Percentiles rank a stretch among this genome's conserved stretches.
These are phyloP conservation scores for Candida nemodendra DNA, from an alignment of 805 yeast genomes.

Conservation along the genomic window DNA sequence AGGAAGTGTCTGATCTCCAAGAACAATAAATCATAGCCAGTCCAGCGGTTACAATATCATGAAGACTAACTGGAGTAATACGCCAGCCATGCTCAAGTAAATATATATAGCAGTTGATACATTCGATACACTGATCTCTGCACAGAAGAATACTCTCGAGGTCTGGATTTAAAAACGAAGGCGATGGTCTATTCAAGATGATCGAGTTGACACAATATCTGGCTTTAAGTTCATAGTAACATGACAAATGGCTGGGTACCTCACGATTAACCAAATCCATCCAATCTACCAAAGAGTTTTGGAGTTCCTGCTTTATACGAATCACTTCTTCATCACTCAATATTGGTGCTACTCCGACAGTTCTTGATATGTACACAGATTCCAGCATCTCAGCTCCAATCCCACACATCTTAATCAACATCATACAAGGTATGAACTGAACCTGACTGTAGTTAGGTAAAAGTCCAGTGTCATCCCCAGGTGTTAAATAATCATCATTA, in stretches of 20 bases:
- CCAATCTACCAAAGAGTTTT: constrained; percentile 18
- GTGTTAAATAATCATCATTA: constrained; percentile 17
- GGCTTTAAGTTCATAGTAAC: constrained; percentile 21
- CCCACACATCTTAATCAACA: constrained; percentile 19
- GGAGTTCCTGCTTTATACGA: constrained; percentile 10
- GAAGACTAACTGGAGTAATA: constrained; percentile 18
- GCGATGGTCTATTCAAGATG: constrained; percentile 25
- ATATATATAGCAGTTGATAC: constrained; percentile 14
- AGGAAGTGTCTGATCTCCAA: constrained; percentile 22
- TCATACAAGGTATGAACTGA: constrained; percentile 21
- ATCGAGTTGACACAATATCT: constrained; percentile 21
- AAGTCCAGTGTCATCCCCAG: constrained; percentile 5
- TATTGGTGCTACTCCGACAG: constrained; percentile 19
- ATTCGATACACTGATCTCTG: constrained; percentile 18
- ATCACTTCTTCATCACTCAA: constrained; percentile 19
- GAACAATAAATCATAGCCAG: constrained; percentile 26
- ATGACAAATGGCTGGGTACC: constrained; percentile 13
- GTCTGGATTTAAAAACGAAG: constrained; percentile 23
- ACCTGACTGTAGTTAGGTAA: constrained; percentile 13
- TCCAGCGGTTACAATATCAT: constrained; percentile 22
- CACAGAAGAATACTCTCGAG: constrained; percentile 15
- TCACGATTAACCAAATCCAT: constrained; percentile 19
- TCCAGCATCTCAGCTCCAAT: constrained; percentile 26
- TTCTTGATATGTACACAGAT: constrained; percentile 25
- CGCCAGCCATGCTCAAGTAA: constrained; percentile 17